Conservation (phyloP, 805 yeast species). For the Yamadazyma scolyti region DNA sequence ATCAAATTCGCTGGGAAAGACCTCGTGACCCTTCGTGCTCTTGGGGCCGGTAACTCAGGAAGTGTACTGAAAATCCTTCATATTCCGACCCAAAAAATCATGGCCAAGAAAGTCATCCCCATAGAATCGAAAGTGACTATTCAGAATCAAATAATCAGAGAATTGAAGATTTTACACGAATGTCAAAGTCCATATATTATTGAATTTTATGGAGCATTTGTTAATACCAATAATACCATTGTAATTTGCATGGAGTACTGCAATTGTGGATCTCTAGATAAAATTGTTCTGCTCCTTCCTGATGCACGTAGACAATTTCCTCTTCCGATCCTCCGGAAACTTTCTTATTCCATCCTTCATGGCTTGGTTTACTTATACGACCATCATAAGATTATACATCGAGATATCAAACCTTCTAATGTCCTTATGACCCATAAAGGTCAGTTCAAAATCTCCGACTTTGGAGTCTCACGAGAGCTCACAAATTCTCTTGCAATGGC, state of each 20-base stretch:
- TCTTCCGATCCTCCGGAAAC: constrained; percentile 64
- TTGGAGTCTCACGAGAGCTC: constrained; percentile 91
- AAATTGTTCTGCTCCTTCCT: constrained; percentile 45
- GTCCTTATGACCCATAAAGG: constrained; percentile 86
- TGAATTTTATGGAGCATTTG: constrained; percentile 87
- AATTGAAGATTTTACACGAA: constrained; percentile 85
- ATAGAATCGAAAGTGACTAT: constrained; percentile 77
- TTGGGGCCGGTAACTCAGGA: constrained; percentile 95
- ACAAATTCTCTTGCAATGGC: constrained; percentile 83
- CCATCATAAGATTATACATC: constrained; percentile 82
- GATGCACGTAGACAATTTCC: constrained; percentile 42
- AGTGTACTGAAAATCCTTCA: constrained; percentile 86
- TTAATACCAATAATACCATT: constrained; percentile 61
- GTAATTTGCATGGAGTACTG: constrained; percentile 94
- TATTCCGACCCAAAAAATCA: constrained; percentile 78
- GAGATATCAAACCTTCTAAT: constrained; percentile 95
- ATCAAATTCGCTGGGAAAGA: constrained; percentile 48
- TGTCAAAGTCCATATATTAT: constrained; percentile 82
- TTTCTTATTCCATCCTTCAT: constrained; percentile 70
- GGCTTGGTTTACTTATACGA: constrained; percentile 83
- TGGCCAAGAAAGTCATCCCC: constrained; percentile 88
- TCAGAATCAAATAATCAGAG: constrained; percentile 82
- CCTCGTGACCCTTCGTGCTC: constrained; percentile 64
- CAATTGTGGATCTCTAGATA: constrained; percentile 91
- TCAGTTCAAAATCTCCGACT: constrained; percentile 88